Evolutionary conservation across 2,329 filamentous ascomycete genomes (phyloP).

Genomic region (Trichoderma harzianum): DNA sequence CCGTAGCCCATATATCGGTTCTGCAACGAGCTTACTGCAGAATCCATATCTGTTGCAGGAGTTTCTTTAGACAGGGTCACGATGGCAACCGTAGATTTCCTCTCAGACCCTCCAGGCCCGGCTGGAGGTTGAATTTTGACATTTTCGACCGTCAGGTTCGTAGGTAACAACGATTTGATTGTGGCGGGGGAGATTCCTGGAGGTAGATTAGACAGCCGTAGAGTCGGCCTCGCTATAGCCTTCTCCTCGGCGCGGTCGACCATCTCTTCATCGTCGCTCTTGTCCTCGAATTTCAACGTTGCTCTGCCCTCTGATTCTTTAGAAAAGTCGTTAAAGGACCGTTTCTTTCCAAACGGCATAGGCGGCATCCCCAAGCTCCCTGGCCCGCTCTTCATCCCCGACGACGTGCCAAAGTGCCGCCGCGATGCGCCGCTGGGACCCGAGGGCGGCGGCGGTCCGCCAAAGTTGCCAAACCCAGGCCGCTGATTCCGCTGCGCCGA

Average conservation of each 20-base stretch:
- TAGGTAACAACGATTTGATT: conserved; percentile 57
- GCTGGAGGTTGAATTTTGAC: conserved; percentile 65
- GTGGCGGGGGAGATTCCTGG: conserved; percentile 57
- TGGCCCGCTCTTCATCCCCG: conserved; percentile 55
- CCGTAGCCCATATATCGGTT: conserved; percentile 84
- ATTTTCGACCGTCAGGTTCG: conserved; percentile 63
- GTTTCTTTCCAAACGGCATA: conserved; percentile 50
- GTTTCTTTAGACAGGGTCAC: conserved; percentile 79
- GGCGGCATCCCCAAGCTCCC: conserved; percentile 58
- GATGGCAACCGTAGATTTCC: conserved; percentile 72
- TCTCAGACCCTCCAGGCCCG: conserved; percentile 54
- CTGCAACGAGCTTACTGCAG: conserved; percentile 71
- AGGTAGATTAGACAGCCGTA: conserved; percentile 59
- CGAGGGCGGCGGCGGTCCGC: conserved; percentile 16
- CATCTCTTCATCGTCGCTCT: conserved; percentile 56
- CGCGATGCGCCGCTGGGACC: conserved; percentile 38
- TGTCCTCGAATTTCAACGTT: conserved; percentile 38
- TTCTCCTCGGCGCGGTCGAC: conserved; percentile 51
- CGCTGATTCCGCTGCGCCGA: conserved; percentile 24
- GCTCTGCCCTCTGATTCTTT: conserved; percentile 31
- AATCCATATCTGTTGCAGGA: conserved; percentile 77
- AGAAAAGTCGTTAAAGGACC: conserved; percentile 45
- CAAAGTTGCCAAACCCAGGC: conserved; percentile 26
- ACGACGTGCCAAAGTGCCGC: conserved; percentile 61
- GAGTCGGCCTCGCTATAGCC: conserved; percentile 59